A percentile compares a stretch with the other conserved stretches of the same genome.
These are phyloP conservation scores for Lentinula edodes DNA, from an alignment of 768 basidiomycete genomes.

Conservation along the genomic window DNA sequence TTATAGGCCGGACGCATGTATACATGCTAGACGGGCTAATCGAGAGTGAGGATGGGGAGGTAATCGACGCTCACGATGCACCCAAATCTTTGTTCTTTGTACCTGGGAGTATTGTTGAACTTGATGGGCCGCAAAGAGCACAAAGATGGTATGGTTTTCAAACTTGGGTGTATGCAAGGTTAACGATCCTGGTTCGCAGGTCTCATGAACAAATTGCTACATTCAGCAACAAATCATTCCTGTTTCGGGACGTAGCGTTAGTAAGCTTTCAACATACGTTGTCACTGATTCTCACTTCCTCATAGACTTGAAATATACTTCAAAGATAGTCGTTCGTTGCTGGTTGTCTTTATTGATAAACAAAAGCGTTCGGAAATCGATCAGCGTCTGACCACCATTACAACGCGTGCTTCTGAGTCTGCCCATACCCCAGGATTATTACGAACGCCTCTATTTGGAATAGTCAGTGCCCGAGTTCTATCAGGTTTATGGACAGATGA, in stretches of 20 bases:
- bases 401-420: slow-evolving; percentile 36
- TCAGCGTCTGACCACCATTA: slow-evolving; percentile 43
- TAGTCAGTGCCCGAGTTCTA: slow-evolving; percentile 39
- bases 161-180: neutral
- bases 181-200: slow-evolving; percentile 36
- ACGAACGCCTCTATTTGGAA: slow-evolving; percentile 51
- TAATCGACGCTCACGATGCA: slow-evolving; percentile 84
- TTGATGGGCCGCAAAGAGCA: slow-evolving; percentile 75
- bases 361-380: slow-evolving; percentile 57
- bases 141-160: slow-evolving; percentile 64
- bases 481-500: slow-evolving; percentile 53
- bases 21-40: slow-evolving; percentile 91
- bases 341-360: slow-evolving; percentile 76
- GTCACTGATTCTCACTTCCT: neutral
- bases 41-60: slow-evolving; percentile 80
- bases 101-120: slow-evolving; percentile 76
- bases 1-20: slow-evolving; percentile 78
- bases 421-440: slow-evolving; percentile 44
- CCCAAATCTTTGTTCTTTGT: slow-evolving; percentile 78
- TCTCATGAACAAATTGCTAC: slow-evolving; percentile 71
- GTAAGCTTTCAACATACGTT: slow-evolving; percentile 19
- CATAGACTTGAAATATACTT: slow-evolving; percentile 77
- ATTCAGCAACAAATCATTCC: slow-evolving; percentile 75
- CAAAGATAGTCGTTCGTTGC: slow-evolving; percentile 82
- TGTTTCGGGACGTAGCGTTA: slow-evolving; percentile 90